Percentiles rank a stretch among this genome's conserved stretches.
Conservation (phyloP, 2,329 filamentous ascomycete species). For the Calonectria hawksworthii region DNA sequence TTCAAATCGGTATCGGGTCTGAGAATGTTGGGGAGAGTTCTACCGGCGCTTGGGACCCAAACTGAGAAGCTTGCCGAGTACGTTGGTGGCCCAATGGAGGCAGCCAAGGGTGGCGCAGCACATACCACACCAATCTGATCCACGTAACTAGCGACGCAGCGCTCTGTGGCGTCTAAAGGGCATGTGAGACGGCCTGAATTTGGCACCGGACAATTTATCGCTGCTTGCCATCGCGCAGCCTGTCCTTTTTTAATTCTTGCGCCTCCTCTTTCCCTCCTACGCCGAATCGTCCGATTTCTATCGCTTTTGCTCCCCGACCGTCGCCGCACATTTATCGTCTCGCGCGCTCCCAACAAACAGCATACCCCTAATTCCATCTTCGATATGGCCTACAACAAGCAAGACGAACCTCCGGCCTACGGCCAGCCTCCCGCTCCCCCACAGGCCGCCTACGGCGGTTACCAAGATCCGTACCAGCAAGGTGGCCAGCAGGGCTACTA, state of each 20-base stretch:
- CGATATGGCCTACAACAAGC: conserved; percentile 56
- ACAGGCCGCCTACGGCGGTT: conserved; percentile 61
- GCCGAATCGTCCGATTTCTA: conserved; percentile 17
- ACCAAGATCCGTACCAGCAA: conserved; percentile 51
- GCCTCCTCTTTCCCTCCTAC: conserved; percentile 16
- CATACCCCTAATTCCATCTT: conserved; percentile 15
- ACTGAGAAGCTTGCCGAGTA: conserved; percentile 24
- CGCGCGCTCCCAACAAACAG: conserved; percentile 4
- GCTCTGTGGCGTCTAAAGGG: conserved; percentile 41
- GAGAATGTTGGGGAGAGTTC: conserved; percentile 12
- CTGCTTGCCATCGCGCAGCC: conserved; percentile 18
- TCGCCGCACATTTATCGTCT: background rate
- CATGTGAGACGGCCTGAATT: conserved; percentile 45
- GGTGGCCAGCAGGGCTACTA: conserved; percentile 47
- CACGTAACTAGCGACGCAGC: conserved; percentile 45
- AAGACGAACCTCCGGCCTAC: conserved; percentile 66
- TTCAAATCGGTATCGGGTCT: conserved; percentile 4
- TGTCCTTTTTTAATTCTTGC: conserved; percentile 5
- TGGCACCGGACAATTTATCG: conserved; percentile 35
- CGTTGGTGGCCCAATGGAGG: conserved; percentile 24
- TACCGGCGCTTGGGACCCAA: background rate
- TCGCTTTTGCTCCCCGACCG: background rate
- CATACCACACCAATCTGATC: conserved; percentile 34
- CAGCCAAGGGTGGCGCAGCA: conserved; percentile 54
- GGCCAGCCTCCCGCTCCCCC: conserved; percentile 54